These are phyloP conservation scores for Yamadazyma diddensiae DNA, from an alignment of 1,139 yeast genomes.

Conservation along the genomic window DNA sequence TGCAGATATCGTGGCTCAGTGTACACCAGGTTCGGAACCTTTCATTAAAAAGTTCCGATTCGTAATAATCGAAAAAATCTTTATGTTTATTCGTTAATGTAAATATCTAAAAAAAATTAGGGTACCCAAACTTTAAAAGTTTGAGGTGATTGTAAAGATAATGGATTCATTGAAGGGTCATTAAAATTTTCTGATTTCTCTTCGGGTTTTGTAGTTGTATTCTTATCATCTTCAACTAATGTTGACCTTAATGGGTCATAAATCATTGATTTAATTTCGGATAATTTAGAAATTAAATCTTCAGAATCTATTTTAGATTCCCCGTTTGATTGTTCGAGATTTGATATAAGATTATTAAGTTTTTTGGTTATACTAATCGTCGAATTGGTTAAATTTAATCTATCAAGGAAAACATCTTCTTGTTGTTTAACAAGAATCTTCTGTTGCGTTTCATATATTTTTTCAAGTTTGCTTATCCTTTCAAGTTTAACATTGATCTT, in stretches of 20 bases:
- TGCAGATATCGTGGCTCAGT: too few species aligned
- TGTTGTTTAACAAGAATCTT: constrained; percentile 72
- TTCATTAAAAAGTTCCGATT: background rate
- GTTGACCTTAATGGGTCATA: constrained; percentile 47
- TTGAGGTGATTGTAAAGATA: constrained; percentile 80
- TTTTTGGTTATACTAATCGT: constrained; percentile 52
- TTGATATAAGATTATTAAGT: constrained; percentile 40
- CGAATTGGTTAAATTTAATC: constrained; percentile 67
- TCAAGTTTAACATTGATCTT: constrained; percentile 75
- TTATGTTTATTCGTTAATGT: too few species aligned
- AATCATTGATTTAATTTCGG: constrained; percentile 49
- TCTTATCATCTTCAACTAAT: constrained; percentile 18
- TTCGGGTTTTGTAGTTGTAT: constrained; percentile 13
- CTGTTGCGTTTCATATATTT: constrained; percentile 74
- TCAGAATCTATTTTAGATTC: background rate
- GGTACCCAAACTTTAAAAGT: constrained; percentile 85
- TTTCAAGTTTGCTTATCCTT: constrained; percentile 71
- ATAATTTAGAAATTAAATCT: constrained; percentile 16
- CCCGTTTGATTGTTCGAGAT: constrained; percentile 25
- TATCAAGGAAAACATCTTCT: constrained; percentile 76
- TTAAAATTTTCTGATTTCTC: constrained; percentile 27
- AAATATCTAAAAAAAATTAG: too few species aligned
- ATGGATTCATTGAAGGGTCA: constrained; percentile 48
- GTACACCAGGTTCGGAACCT: too few species aligned
- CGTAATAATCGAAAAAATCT: too few species aligned